A percentile compares a stretch with the other conserved stretches of the same genome.
These are phyloP conservation scores for Aspergillus sp. DNA, from an alignment of 2,329 filamentous ascomycete genomes.

Conservation along the genomic window DNA sequence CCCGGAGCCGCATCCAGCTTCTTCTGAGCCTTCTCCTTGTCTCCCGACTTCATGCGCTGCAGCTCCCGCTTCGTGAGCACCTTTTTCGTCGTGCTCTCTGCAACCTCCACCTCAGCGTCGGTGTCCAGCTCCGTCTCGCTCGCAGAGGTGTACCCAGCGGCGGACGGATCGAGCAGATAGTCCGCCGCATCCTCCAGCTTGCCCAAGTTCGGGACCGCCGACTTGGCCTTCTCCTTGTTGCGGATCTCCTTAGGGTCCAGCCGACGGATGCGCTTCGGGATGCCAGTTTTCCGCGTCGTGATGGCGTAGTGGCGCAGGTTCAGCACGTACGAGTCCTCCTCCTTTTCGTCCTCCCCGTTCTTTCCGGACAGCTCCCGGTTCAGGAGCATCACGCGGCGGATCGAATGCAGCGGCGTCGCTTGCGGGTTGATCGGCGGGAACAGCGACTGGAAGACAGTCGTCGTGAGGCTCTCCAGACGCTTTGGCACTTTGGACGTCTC, in stretches of 20 bases:
- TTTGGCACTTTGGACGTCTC: conserved; percentile 72
- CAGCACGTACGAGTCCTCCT: conserved; percentile 71
- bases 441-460: conserved; percentile 91
- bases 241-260: conserved; percentile 84
- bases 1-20: conserved; percentile 38
- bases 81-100: conserved; percentile 54
- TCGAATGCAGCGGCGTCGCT: conserved; percentile 83
- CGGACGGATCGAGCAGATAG: conserved; percentile 77
- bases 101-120: conserved; percentile 89
- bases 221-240: conserved; percentile 63
- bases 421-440: conserved; percentile 96
- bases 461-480: conserved; percentile 88
- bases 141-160: conserved; percentile 85
- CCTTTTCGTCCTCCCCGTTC: conserved; percentile 15
- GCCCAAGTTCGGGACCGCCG: conserved; percentile 78
- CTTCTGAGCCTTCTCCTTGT: conserved; percentile 46
- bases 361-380: conserved; percentile 65
- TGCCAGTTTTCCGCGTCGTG: conserved; percentile 78
- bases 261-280: conserved; percentile 79
- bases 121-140: conserved; percentile 92
- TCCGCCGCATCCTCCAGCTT: conserved; percentile 92
- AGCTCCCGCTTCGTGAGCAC: conserved; percentile 52
- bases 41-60: conserved; percentile 44
- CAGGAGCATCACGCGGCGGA: conserved; percentile 83
- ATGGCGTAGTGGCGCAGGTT: conserved; percentile 95